A percentile compares a stretch with the other conserved stretches of the same genome.
phyloP scores from a whole-genome alignment of 2,329 filamentous ascomycete genomes.

The Colletotrichum eleusines region DNA sequence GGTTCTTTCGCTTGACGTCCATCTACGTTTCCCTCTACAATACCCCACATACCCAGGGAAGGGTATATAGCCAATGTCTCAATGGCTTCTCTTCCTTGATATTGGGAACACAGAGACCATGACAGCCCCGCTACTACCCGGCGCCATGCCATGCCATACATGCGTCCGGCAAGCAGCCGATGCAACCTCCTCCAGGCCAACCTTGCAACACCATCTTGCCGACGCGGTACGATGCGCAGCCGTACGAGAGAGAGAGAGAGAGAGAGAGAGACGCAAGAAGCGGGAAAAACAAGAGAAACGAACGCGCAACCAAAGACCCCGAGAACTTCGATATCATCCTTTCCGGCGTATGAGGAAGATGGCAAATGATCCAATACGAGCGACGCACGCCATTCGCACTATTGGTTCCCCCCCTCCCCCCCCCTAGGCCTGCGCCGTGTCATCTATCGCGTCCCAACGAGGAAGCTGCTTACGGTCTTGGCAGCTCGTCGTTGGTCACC shows the following conservation, averaged over 20 bases:
- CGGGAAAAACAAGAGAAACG: neutral
- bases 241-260: neutral
- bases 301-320: neutral
- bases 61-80: conserved; percentile 15
- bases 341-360: conserved; percentile 5
- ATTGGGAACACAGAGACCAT: neutral
- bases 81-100: neutral
- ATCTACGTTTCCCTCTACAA: conserved; percentile 1
- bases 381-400: conserved; percentile 29
- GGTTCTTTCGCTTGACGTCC: neutral
- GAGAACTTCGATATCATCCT: conserved; percentile 7
- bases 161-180: neutral
- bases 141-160: conserved; percentile 1
- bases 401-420: conserved; percentile 26
- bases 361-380: conserved; percentile 11
- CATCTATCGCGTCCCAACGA: conserved; percentile 33
- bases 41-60: neutral
- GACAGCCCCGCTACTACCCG: neutral
- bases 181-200: conserved; percentile 13
- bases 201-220: neutral
- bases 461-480: conserved; percentile 34
- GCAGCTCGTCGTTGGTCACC: conserved; percentile 13
- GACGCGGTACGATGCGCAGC: neutral
- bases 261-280: neutral
- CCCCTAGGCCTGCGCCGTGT: conserved; percentile 16